Evolutionary conservation across 768 basidiomycete genomes (phyloP).

Genomic region (Leucocoprinus sp.): DNA sequence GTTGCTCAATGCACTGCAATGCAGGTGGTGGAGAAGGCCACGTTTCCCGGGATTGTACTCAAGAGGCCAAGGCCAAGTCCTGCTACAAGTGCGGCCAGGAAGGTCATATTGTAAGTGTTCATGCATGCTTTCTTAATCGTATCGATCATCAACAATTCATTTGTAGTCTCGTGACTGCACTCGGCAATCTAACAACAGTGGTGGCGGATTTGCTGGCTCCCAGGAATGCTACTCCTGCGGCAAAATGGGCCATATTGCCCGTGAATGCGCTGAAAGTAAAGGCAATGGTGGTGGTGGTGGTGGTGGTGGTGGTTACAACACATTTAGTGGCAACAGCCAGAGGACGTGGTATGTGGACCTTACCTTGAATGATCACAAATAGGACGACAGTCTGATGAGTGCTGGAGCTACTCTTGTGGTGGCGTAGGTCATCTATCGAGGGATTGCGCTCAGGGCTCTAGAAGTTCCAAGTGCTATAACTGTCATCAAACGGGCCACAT

Average conservation of each 20-base stretch:
- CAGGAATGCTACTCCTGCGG: conserved; percentile 81
- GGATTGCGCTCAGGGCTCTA: conserved; percentile 82
- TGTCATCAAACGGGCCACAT: conserved; percentile 77
- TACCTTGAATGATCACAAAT: too few species aligned
- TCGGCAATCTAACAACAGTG: conserved; percentile 23
- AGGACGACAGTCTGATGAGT: conserved; percentile 4
- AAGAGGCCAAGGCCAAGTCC: conserved; percentile 71
- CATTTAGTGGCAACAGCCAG: conserved; percentile 25
- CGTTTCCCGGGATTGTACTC: conserved; percentile 75
- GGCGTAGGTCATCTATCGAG: conserved; percentile 82
- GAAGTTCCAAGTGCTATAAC: conserved; percentile 83
- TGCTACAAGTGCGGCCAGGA: conserved; percentile 85
- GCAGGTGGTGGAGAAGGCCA: conserved; percentile 74
- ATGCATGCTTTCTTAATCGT: background rate
- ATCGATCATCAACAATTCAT: too few species aligned
- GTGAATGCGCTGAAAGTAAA: conserved; percentile 59
- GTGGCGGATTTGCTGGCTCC: conserved; percentile 25
- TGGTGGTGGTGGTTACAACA: conserved; percentile 25
- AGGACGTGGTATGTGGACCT: conserved; percentile 48
- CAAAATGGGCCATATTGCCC: conserved; percentile 79
- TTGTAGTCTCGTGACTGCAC: conserved; percentile 74
- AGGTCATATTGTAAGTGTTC: conserved; percentile 70
- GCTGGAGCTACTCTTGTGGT: conserved; percentile 71
- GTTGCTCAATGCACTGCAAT: background rate
- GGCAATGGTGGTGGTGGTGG: conserved; percentile 26